Base-by-base conservation (phyloP, 2,329 filamentous ascomycete species). In the Penicillium thymicola region DNA sequence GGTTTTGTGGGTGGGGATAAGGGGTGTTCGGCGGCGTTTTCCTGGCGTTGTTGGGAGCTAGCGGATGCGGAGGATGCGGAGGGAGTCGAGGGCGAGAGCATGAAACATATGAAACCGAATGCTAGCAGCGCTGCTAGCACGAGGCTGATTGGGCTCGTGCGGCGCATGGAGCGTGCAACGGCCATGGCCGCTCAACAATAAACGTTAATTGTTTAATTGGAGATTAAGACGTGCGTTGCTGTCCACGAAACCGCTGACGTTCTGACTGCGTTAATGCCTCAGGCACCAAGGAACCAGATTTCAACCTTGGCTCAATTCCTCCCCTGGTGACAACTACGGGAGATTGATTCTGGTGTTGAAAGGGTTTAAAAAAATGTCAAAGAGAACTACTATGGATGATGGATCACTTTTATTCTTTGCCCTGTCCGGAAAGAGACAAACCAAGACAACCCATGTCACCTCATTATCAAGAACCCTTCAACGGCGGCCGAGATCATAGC, bases 71-170 rank as follows among this genome's bases (percentile, higher is more conserved):
- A 75, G 37, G 75, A 75, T 60, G 78, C 72, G 57, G 78, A 67
- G 51, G 82, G 75, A 9, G 80, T 73, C 28, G 83, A 79, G 34
- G 78, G 53, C 78, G 74, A 64, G 72, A 79, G 64, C 76, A 77
- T 54, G 77, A 72, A 61, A 80, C 75, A 42, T 73, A 90, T 73
- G 76, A 89, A 85, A 77, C 89, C 84, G 70, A 94, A 82, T 73
- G 86, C 86, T 57, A 94, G 82, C 56, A 90, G 76, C 64, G 79
- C 81, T 67, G 89, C 89, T 64, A 95, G 81, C 65, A 88, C 73
- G 62, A 93, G 78, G 53, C 89, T 93, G 70, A 89, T 81, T 61
- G 90, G 88, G 76, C 86, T 94, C 72, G 88, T 85, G 78, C 89
- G 89, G 78, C 90, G 90, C 71, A 93, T 83, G 61, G 81, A 80